Conservation (phyloP, 106 monocot genomes). For the Acorus calamus region DNA sequence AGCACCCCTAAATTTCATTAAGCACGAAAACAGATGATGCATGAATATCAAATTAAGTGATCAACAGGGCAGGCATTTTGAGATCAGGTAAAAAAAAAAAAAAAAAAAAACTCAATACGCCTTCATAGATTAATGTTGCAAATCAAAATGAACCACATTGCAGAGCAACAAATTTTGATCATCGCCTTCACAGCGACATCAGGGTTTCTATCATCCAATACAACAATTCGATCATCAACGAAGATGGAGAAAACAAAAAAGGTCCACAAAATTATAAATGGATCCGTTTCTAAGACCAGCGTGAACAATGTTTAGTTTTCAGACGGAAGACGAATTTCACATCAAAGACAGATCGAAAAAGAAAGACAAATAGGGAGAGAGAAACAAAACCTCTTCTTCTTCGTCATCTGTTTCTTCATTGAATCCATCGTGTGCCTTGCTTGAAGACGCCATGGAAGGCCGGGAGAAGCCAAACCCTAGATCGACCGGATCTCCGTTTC, state of each 20-base stretch:
- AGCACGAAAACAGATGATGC: too few species aligned
- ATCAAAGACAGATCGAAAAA: neutral
- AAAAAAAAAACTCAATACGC: too few species aligned
- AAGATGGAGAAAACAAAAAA: neutral
- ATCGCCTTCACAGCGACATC: too few species aligned
- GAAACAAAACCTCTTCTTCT: slow-evolving; percentile 1
- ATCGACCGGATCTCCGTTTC: too few species aligned
- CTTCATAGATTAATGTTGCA: too few species aligned
- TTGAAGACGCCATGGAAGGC: slow-evolving; percentile 33
- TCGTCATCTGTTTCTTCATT: slow-evolving; percentile 24
- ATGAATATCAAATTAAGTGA: too few species aligned
- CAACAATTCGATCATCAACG: too few species aligned
- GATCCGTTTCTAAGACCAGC: neutral
- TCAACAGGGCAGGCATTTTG: neutral
- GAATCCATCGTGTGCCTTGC: slow-evolving; percentile 10
- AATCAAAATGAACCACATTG: too few species aligned
- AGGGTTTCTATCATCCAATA: too few species aligned
- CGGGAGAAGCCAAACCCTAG: too few species aligned
- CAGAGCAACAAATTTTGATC: too few species aligned
- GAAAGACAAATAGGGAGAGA: neutral
- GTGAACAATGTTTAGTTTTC: neutral
- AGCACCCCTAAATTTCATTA: neutral
- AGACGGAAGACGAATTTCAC: neutral
- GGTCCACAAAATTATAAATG: neutral
- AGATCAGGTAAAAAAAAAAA: too few species aligned